Base-by-base conservation (phyloP, 2,329 filamentous ascomycete species). In the Diaporthe ilicicola region DNA sequence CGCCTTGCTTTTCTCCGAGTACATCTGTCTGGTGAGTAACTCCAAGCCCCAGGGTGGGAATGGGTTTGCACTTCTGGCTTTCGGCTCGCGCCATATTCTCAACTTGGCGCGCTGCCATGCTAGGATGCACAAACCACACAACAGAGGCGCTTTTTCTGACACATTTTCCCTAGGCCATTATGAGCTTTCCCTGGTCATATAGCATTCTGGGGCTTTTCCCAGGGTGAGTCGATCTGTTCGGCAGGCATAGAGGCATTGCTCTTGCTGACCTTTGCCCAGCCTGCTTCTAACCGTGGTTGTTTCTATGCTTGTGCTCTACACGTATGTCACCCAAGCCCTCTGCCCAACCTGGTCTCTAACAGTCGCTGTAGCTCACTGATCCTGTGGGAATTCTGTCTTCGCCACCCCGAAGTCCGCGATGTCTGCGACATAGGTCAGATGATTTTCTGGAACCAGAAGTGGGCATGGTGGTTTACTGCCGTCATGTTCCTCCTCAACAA, bases 101-200 rank as follows among this genome's bases (percentile, higher is more conserved):
- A 29, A 27, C 29, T 22, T 39, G 32, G 32, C 46, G 13, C 37
- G 12, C 7, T 42, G 12, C 32, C 27, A 22, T 27, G n/a, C n/a
- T 29, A 34, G n/a, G 29, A 12, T 37, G 32, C 29, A 22, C 51
- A 55, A 29, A 15, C 10, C 29, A 27, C 51, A 9, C 29, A 7
- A 46, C n/a, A 42, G 1, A 9, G 15, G 8, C 6, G 19, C 24
- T 6, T 9, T 10, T 39, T 50, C 70, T 71, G 44, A 71, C 24
- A 2, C 19, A 46, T 13, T 27, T 1, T 89, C 89, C 27, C 55
- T 71, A 83, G 79, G 86, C 89, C 71, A 97, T 97, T 79, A 97
- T 98, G 94, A 97, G 93, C 64, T 98, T 98, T 76, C 95, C 95
- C 0, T 97, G 93, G 88, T 97, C 94, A 0, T 98, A 98, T 81